These are phyloP conservation scores for Suillus discolor DNA, from an alignment of 768 basidiomycete species.

Conservation along the genomic window DNA sequence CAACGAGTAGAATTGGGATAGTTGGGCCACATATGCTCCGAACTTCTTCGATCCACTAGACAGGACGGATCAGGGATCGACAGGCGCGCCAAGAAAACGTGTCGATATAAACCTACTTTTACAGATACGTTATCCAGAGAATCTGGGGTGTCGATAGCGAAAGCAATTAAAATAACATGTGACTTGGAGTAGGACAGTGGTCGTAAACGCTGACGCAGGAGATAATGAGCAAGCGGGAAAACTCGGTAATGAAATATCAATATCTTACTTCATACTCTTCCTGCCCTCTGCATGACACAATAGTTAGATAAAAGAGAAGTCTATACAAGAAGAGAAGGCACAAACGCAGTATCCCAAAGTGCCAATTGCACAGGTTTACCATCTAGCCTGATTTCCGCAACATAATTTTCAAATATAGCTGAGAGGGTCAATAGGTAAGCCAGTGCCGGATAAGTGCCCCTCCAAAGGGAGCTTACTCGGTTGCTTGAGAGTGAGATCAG, in stretches of 20 bases:
- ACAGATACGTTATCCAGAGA: constrained; percentile 93
- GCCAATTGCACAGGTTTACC: constrained; percentile 97
- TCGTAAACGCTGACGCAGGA: constrained; percentile 70
- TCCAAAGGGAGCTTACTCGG: constrained; percentile 41
- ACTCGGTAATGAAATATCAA: neutral
- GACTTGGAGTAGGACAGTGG: constrained; percentile 98
- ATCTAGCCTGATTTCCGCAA: constrained; percentile 96
- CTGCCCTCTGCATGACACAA: constrained; percentile 69
- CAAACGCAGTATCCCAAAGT: constrained; percentile 98
- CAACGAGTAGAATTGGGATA: constrained; percentile 94
- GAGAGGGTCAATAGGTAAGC: constrained; percentile 14
- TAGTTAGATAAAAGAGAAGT: constrained; percentile 7
- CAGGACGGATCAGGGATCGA: constrained; percentile 13
- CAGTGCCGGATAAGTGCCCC: constrained; percentile 1
- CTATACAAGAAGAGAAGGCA: constrained; percentile 24
- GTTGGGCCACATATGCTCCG: constrained; percentile 91
- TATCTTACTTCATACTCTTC: constrained; percentile 92
- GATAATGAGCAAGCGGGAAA: constrained; percentile 8
- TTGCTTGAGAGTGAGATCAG: constrained; percentile 37
- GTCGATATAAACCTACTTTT: constrained; percentile 59
- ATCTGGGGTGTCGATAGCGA: constrained; percentile 94
- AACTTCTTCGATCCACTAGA: constrained; percentile 98
- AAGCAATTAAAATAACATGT: constrained; percentile 98
- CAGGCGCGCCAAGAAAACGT: constrained; percentile 13
- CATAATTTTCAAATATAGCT: constrained; percentile 99